A percentile compares a stretch with the other conserved stretches of the same genome.
Evolutionary conservation across 208 protist genomes (phyloP).

Genomic region (Acanthamoeba rhysodes): DNA sequence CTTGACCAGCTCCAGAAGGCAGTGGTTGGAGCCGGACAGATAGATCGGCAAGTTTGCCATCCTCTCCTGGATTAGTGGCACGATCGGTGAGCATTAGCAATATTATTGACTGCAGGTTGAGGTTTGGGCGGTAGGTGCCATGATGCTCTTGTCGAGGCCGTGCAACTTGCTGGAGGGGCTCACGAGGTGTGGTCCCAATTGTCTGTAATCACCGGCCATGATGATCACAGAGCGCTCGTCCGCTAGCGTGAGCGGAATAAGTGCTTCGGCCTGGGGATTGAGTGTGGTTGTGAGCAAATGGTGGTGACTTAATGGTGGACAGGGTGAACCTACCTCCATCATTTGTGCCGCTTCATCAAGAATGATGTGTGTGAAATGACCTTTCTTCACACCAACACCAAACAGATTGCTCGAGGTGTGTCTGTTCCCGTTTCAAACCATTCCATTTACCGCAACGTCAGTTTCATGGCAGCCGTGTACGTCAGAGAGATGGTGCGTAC

Average conservation of each 20-base stretch:
- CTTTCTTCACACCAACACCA: not conserved
- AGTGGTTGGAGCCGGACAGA: not conserved
- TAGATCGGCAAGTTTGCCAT: not conserved
- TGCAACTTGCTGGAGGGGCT: not conserved
- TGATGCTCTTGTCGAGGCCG: not conserved
- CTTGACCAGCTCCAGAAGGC: not conserved
- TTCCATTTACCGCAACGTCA: not conserved
- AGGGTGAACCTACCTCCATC: not conserved
- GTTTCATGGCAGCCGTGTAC: not conserved
- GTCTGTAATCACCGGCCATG: not conserved
- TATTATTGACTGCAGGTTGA: not conserved
- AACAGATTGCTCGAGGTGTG: not conserved
- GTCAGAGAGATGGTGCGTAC: not conserved
- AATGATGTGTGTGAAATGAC: slow-evolving; percentile 4
- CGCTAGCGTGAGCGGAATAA: not conserved
- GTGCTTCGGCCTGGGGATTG: not conserved
- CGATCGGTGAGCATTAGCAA: not conserved
- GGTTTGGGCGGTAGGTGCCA: not conserved
- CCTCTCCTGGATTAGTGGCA: not conserved
- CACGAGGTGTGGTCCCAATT: not conserved
- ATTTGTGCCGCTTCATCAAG: slow-evolving; percentile 27
- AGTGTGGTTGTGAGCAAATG: not conserved
- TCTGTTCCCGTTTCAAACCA: not conserved
- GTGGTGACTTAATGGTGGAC: not conserved
- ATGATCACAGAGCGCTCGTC: not conserved